A percentile compares a stretch with the other conserved stretches of the same genome.
These are phyloP conservation scores for Lentinula aciculospora DNA, from an alignment of 768 basidiomycete genomes.

Conservation along the genomic window DNA sequence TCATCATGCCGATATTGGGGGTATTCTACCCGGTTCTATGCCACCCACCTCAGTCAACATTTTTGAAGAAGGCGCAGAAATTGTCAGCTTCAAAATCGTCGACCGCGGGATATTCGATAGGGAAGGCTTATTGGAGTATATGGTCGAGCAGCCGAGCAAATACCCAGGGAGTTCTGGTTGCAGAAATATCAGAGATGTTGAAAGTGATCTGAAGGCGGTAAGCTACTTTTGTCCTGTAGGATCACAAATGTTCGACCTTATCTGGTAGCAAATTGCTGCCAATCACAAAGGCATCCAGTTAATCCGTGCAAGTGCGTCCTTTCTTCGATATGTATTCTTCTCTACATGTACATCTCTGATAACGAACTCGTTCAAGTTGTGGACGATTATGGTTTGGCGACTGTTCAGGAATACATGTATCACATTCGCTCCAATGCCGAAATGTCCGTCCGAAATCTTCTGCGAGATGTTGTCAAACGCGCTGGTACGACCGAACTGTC, in stretches of 20 bases:
- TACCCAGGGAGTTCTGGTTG: slow-evolving; percentile 88
- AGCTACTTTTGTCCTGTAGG: slow-evolving; percentile 20
- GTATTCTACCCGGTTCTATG: slow-evolving; percentile 92
- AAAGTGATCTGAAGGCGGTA: slow-evolving; percentile 88
- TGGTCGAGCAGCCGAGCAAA: slow-evolving; percentile 75
- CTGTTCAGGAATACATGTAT: slow-evolving; percentile 91
- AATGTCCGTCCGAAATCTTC: slow-evolving; percentile 73
- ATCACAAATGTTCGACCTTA: slow-evolving; percentile 1
- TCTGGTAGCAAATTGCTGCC: slow-evolving; percentile 79
- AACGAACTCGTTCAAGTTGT: slow-evolving; percentile 47
- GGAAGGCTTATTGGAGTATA: slow-evolving; percentile 66
- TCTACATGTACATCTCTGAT: slow-evolving; percentile 11
- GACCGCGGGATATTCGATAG: slow-evolving; percentile 74
- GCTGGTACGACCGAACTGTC: slow-evolving; percentile 59
- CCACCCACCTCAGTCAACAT: slow-evolving; percentile 88
- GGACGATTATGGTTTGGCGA: slow-evolving; percentile 77
- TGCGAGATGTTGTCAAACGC: slow-evolving; percentile 68
- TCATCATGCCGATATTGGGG: slow-evolving; percentile 93
- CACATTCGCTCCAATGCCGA: slow-evolving; percentile 90
- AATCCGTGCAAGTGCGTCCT: slow-evolving; percentile 68
- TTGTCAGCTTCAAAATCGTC: slow-evolving; percentile 90
- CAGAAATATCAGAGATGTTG: slow-evolving; percentile 82
- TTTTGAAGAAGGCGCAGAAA: slow-evolving; percentile 91
- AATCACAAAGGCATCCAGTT: slow-evolving; percentile 90
- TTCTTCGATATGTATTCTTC: background rate